Percentiles rank a stretch among this genome's conserved stretches.
phyloP scores from a whole-genome alignment of 2,329 filamentous ascomycete genomes.

The Akanthomyces muscarius region DNA sequence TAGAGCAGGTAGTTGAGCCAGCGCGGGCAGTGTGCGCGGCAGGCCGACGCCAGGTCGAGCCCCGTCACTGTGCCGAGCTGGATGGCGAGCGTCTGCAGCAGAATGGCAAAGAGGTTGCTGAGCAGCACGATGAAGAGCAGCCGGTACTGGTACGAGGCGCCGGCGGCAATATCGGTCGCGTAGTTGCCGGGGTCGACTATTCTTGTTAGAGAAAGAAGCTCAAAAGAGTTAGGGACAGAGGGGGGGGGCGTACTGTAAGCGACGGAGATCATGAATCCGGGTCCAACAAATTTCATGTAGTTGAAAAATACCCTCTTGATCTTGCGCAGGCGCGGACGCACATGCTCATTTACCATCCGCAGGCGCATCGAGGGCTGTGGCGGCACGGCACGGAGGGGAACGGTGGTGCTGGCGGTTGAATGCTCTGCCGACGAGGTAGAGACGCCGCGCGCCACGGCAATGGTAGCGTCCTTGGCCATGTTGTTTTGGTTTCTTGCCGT shows the following conservation, averaged over 20 bases:
- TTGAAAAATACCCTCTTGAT: slow-evolving; percentile 3
- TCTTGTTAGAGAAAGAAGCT: not conserved
- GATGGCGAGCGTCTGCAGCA: slow-evolving; percentile 64
- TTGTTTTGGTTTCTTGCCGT: not conserved
- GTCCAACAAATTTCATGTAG: slow-evolving; percentile 48
- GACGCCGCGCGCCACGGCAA: not conserved
- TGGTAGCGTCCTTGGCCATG: slow-evolving; percentile 7
- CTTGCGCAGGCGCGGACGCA: slow-evolving; percentile 1
- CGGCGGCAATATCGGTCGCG: slow-evolving; percentile 65
- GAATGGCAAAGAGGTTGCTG: slow-evolving; percentile 67
- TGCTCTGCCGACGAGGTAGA: not conserved
- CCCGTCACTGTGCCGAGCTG: slow-evolving; percentile 68
- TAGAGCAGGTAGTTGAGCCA: slow-evolving; percentile 64
- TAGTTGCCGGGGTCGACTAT: slow-evolving; percentile 61
- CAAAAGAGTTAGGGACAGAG: not conserved
- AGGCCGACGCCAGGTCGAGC: slow-evolving; percentile 62
- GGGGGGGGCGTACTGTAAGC: slow-evolving; percentile 46
- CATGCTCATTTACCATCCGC: slow-evolving; percentile 1
- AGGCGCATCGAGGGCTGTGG: not conserved
- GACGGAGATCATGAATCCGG: slow-evolving; percentile 62
- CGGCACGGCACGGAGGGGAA: not conserved
- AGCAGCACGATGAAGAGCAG: slow-evolving; percentile 66
- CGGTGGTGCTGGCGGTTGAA: not conserved
- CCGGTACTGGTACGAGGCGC: slow-evolving; percentile 60
- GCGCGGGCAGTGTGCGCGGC: slow-evolving; percentile 58